Percentiles rank a stretch among this genome's conserved stretches.
Conservation (phyloP, 495 filamentous ascomycete species). For the Daldinia grandis region DNA sequence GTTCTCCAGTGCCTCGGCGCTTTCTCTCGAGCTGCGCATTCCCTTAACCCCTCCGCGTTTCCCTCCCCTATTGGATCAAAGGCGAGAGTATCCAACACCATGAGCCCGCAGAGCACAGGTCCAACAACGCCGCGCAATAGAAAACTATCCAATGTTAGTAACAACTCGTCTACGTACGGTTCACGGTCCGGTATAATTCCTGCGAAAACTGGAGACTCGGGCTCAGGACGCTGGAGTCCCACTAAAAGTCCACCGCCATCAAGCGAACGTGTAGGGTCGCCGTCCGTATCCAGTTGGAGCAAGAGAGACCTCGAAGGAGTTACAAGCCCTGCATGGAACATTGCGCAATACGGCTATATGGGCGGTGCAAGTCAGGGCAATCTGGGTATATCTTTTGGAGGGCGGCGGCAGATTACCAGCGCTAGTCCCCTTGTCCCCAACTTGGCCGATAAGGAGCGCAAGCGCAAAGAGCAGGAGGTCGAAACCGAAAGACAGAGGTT, state of each 20-base stretch:
- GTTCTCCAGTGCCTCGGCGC: conserved; percentile 92
- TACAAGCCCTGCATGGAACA: conserved; percentile 96
- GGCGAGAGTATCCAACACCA: conserved; percentile 63
- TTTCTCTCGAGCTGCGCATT: conserved; percentile 87
- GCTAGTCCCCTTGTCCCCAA: conserved; percentile 80
- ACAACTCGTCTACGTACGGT: conserved; percentile 63
- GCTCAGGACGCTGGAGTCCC: conserved; percentile 68
- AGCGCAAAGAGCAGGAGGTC: conserved; percentile 59
- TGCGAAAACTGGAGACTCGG: conserved; percentile 58
- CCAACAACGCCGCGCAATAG: conserved; percentile 60
- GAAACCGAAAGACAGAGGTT: conserved; percentile 66
- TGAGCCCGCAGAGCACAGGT: conserved; percentile 78
- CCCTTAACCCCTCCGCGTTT: conserved; percentile 76
- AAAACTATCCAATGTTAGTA: conserved; percentile 74
- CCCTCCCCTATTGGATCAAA: conserved; percentile 74
- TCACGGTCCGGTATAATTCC: conserved; percentile 52
- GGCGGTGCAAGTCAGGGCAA: conserved; percentile 97
- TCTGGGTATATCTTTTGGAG: conserved; percentile 91
- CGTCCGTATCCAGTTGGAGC: conserved; percentile 85
- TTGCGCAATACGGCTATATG: conserved; percentile 98
- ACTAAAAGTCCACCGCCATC: conserved; percentile 59
- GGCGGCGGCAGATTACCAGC: conserved; percentile 89
- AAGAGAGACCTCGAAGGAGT: conserved; percentile 79
- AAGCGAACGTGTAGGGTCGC: conserved; percentile 48
- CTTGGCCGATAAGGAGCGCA: conserved; percentile 64